Conservation (phyloP, 345 rosid genomes). For the Cardamine resedifolia region DNA sequence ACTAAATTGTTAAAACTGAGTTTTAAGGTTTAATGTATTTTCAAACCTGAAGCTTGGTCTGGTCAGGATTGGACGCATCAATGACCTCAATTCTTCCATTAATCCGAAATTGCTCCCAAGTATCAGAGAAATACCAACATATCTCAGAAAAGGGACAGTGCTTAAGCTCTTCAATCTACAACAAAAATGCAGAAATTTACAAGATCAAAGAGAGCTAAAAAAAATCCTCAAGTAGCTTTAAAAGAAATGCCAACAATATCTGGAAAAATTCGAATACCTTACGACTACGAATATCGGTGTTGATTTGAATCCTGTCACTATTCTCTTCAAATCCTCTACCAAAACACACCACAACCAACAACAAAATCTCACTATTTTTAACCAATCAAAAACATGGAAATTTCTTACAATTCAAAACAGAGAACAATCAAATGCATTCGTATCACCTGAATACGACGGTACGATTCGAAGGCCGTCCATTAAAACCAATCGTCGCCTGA, state of each 20-base stretch:
- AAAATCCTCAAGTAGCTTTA: neutral
- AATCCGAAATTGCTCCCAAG: conserved; percentile 96
- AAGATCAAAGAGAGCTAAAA: neutral
- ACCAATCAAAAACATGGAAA: neutral
- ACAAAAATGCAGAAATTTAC: conserved; percentile 2
- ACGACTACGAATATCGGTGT: conserved; percentile 62
- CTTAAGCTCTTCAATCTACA: conserved; percentile 80
- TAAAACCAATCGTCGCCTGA: conserved; percentile 76
- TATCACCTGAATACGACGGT: conserved; percentile 75
- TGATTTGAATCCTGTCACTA: conserved; percentile 61
- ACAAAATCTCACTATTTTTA: neutral
- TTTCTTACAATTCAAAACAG: neutral
- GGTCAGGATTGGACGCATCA: conserved; percentile 62
- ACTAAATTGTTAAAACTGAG: too few relatives aligned
- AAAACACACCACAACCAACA: conserved; percentile 3
- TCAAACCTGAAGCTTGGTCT: conserved; percentile 64
- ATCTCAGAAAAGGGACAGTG: conserved; percentile 84
- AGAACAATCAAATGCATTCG: neutral
- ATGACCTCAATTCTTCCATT: conserved; percentile 71
- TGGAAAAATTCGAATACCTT: conserved; percentile 45
- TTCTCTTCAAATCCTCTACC: conserved; percentile 76
- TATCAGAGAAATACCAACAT: conserved; percentile 84
- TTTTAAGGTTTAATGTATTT: neutral
- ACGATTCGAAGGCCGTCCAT: conserved; percentile 85
- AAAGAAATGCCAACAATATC: neutral